Base-by-base conservation (phyloP, 2,329 filamentous ascomycete species). In the Calonectria crousiana region DNA sequence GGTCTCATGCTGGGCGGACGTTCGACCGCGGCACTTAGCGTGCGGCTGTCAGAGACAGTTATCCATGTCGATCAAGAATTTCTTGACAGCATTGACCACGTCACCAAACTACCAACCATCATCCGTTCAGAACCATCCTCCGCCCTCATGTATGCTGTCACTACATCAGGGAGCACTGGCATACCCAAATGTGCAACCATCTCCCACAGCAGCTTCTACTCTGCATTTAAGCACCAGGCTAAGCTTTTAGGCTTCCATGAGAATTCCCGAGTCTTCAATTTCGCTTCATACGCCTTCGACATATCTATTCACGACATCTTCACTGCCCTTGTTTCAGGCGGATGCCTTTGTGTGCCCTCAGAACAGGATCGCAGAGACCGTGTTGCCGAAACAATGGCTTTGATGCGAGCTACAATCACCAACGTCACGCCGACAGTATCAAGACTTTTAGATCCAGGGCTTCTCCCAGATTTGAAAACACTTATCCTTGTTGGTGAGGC, bases 241-340 rank as follows among this genome's bases (percentile, higher is more conserved):
- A 16, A 13, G 6, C 23, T 30, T 9, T 11, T 73, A 4, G 52
- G 49, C 4, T 49, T 64, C 6, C 34, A 16, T 0, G 49, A 47
- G 14, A 18, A 51, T 23, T 56, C 71, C 0, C 66, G 83, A 72
- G 73, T 82, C 73, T 69, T 78, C 30, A 28, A 73, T 8, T 53
- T 60, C 16, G 36, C 49, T 1, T 47, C 62, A 2, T 52, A 66
- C 16, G 47, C 36, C 3, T 44, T 65, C 10, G 62, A 70, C 41
- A 26, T 62, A 47, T 56, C 52, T 18, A 75, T 76, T 3, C 41
- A 73, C 52, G 74, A 76, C 10, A 23, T 64, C 23, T 68, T 76
- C 16, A 66, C 72, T 6, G 92, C 83, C 0, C 89, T 75, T n/a
- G 44, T 78, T 51, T 88, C 87, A 66, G 89, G 84, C 13, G 75